Base-by-base conservation (phyloP, 2,329 filamentous ascomycete species). In the Fusarium algeriense region DNA sequence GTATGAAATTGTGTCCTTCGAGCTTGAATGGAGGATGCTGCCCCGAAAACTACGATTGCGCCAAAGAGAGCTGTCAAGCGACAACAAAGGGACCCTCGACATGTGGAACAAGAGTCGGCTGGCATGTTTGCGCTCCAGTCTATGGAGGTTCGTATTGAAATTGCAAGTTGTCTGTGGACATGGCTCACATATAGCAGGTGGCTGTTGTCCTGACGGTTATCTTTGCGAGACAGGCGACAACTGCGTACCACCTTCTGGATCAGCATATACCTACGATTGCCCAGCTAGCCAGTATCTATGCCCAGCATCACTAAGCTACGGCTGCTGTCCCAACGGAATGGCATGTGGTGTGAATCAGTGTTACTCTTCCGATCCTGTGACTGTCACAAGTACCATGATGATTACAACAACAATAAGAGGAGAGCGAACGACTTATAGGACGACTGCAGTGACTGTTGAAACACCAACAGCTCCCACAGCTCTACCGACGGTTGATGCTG, bases 271-370 rank as follows among this genome's bases (percentile, higher is more conserved):
- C 11, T 77, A 79, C 60, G 79, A 77, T 19, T 90, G 88, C 56
- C 82, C 82, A 9, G 69, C 79, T 4, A 81, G 78, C 64, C 85
- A 83, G 49, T 85, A 82, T 59, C 78, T 83, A 6, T 90, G 88
- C 62, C 83, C 88, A 3, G 73, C 83, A 8, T 86, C 85, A 2
- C 70, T 86, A 7, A 84, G 83, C 55, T 86, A 83, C 62, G 88
- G 87, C 0, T 90, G 88, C 69, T 90, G 88, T 73, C 78, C 77
- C 5, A 82, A 77, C 49, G 84, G 84, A 7, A 83, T 86, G 81
- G 84, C 77, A 30, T 90, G 88, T 71, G 87, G 82, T 5, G 61
- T 73, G 30, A 78, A 78, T 28, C 77, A 80, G 52, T 90, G 88
- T 73, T 89, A 86, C 64, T 80, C 83, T 3, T 86, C 84, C 0